Percentiles rank a stretch among this genome's conserved stretches.
These are phyloP conservation scores for Lodderomyces elongisporus DNA, from an alignment of 1,139 yeast species.

Conservation along the genomic window DNA sequence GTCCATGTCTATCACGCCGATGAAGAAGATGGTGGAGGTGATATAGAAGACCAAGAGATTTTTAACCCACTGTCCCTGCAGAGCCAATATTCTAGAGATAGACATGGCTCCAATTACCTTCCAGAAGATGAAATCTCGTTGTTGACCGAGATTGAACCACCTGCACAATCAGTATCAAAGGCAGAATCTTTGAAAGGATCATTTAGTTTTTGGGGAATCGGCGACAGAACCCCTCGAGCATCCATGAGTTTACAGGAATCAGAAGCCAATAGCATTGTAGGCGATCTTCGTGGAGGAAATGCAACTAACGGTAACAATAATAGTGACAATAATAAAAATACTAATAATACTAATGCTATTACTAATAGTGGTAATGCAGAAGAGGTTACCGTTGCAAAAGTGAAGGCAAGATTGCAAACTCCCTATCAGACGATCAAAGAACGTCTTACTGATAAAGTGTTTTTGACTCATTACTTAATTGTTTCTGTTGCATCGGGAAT, in stretches of 20 bases:
- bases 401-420: slow-evolving; percentile 6
- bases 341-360: background rate
- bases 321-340: slow-evolving; percentile 2
- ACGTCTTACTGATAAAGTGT: slow-evolving; percentile 22
- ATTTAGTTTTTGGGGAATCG: slow-evolving; percentile 34
- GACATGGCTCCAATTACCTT: background rate
- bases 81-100: background rate
- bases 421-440: slow-evolving; percentile 23
- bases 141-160: slow-evolving; percentile 8
- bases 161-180: slow-evolving; percentile 9
- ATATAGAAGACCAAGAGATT: slow-evolving; percentile 8
- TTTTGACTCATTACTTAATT: slow-evolving; percentile 31
- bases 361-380: background rate
- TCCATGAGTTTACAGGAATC: slow-evolving; percentile 17
- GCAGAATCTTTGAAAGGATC: slow-evolving; percentile 28
- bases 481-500: slow-evolving; percentile 34
- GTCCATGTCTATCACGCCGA: slow-evolving; percentile 28
- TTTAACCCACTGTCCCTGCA: slow-evolving; percentile 2
- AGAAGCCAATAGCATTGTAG: slow-evolving; percentile 7
- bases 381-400: background rate
- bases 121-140: slow-evolving; percentile 9
- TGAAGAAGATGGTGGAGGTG: slow-evolving; percentile 13
- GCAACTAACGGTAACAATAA: too few species aligned
- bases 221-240: slow-evolving; percentile 21
- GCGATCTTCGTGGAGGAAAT: slow-evolving; percentile 4